A percentile compares a stretch with the other conserved stretches of the same genome.
Conservation (phyloP, 441 rosid species). For the Populus trichocarpa region DNA sequence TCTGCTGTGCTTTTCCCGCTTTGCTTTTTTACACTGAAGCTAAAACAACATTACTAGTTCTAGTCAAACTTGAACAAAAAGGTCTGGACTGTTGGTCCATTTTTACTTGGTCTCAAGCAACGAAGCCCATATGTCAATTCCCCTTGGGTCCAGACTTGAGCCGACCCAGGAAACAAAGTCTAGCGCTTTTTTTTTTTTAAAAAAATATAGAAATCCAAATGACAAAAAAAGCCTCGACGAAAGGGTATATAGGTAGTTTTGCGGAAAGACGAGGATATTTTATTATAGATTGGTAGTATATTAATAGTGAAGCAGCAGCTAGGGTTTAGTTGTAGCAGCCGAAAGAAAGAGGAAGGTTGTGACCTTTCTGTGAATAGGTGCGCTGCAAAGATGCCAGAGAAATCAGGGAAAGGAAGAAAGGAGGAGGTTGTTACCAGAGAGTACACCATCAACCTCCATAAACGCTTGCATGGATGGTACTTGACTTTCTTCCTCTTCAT, state of each 20-base stretch:
- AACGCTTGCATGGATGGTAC: constrained; percentile 81
- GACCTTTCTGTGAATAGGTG: neutral
- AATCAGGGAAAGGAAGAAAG: constrained; percentile 54
- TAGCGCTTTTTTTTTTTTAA: neutral
- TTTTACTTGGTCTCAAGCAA: neutral
- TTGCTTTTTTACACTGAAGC: neutral
- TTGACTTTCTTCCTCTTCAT: neutral
- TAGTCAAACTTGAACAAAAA: neutral
- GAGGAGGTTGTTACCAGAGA: constrained; percentile 87
- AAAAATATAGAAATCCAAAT: neutral
- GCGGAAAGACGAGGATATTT: neutral
- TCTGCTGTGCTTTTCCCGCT: neutral
- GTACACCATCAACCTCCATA: constrained; percentile 87
- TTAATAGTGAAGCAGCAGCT: neutral
- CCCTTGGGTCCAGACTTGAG: neutral
- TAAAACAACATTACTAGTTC: neutral
- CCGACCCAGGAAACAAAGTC: neutral
- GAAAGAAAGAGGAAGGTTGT: neutral
- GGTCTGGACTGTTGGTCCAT: neutral
- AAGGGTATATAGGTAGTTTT: neutral
- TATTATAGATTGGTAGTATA: neutral
- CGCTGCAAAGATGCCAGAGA: constrained; percentile 53
- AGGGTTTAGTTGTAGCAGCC: constrained; percentile 1
- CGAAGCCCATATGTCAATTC: neutral
- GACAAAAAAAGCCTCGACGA: neutral